Base-by-base conservation (phyloP, 2,329 filamentous ascomycete genomes). In the Westerdykella aurantiaca region DNA sequence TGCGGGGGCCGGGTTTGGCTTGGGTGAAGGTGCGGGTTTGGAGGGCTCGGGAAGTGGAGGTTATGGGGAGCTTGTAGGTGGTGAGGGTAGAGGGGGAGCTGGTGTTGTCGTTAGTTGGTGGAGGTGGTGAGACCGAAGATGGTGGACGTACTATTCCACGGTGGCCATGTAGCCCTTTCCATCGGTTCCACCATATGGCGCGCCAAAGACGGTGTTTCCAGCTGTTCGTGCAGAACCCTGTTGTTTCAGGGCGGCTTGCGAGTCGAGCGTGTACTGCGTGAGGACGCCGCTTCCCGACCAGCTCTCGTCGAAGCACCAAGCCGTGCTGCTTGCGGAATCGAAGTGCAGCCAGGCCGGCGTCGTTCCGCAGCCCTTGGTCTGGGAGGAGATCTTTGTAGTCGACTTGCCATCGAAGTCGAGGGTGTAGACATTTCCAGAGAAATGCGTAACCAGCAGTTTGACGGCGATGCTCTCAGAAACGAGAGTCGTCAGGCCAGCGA, bases 1-100 rank as follows among this genome's bases (percentile, higher is more conserved):
- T 57, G 34, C 68, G 62, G 13, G 75, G 70, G 0, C 75, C 75
- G 0, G 69, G 66, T 13, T 43, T 29, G 12, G 45, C 31, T 25
- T 49, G 29, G 12, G 47, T 54, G 25, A 50, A 54, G 34, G 52
- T 46, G 14, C 46, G 35, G 2, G 34, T 39, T 34, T 49, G 41
- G 16, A 56, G 46, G 17, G 44, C 37, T 25, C 52, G 53, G 12
- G 49, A 48, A 9, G 3, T 16, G 7, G 47, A 39, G 12, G 53
- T 51, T 6, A 60, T 44, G 6, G 57, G 56, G 2, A 58, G 47
- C 45, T 55, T 58, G 48, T 56, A 60, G 12, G 51, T 59, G 6
- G 53, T 52, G 22, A 60, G n/a, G 11, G 33, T 35, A 13, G 33
- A 35, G 11, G 33, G 33, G 3, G 33, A 35, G 39, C 52, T 55